Evolutionary conservation across 2,329 filamentous ascomycete genomes (phyloP).

Genomic region (Monosporascus sp.): DNA sequence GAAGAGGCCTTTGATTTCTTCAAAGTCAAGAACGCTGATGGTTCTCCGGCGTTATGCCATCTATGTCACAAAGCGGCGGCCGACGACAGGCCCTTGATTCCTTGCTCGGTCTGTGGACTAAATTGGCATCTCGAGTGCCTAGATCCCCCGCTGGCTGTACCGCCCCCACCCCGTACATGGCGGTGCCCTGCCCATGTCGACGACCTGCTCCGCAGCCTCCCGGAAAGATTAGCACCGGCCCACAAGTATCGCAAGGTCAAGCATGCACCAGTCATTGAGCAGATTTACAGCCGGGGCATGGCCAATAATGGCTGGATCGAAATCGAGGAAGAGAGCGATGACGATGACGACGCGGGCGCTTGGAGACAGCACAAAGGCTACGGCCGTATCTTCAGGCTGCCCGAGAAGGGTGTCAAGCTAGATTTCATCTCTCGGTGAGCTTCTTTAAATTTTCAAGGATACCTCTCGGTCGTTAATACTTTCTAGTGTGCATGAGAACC

Average conservation of each 20-base stretch:
- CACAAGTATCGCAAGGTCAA: conserved; percentile 59
- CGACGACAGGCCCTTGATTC: conserved; percentile 67
- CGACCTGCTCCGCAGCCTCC: conserved; percentile 60
- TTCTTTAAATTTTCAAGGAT: neutral
- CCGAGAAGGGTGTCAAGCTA: conserved; percentile 59
- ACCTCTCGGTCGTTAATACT: conserved; percentile 8
- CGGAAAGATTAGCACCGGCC: conserved; percentile 50
- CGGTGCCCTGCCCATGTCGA: conserved; percentile 84
- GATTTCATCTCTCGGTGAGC: conserved; percentile 67
- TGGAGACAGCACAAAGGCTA: conserved; percentile 56
- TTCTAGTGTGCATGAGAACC: conserved; percentile 25
- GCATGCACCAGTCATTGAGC: conserved; percentile 45
- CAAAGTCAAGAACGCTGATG: conserved; percentile 65
- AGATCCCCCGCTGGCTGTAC: conserved; percentile 74
- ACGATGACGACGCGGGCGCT: conserved; percentile 43
- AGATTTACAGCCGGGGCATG: conserved; percentile 56
- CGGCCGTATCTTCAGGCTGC: conserved; percentile 60
- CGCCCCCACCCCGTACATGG: conserved; percentile 74
- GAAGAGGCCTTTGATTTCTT: conserved; percentile 63
- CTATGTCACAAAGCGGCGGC: conserved; percentile 64
- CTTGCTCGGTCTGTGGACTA: conserved; percentile 72
- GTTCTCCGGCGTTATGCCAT: conserved; percentile 72
- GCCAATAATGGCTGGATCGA: conserved; percentile 69
- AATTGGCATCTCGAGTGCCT: conserved; percentile 93
- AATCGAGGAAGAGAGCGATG: conserved; percentile 55